These are phyloP conservation scores for Oryza nivara DNA, from an alignment of 176 grass and related monocot genomes.

Conservation along the genomic window DNA sequence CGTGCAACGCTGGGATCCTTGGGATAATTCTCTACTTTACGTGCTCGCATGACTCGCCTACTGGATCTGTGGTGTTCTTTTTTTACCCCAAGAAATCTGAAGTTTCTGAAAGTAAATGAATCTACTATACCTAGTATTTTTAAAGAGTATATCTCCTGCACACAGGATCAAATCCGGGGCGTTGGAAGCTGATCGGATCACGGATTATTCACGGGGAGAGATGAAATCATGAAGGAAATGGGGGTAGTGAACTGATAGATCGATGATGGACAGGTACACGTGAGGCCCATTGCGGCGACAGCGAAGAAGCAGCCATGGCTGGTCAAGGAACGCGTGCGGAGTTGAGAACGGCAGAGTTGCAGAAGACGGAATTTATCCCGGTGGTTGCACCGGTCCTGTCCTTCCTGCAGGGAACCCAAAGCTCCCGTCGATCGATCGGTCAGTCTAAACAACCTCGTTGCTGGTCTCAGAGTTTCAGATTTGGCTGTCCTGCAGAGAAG, in stretches of 20 bases:
- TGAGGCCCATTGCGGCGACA: not conserved
- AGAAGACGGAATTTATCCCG: not conserved
- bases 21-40: too few species aligned
- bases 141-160: not conserved
- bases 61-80: not conserved
- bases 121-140: not conserved
- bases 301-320: not conserved
- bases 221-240: too few species aligned
- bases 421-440: not conserved
- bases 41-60: not conserved
- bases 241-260: not conserved
- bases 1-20: not conserved
- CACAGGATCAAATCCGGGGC: slow-evolving; percentile 1
- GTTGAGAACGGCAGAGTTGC: not conserved
- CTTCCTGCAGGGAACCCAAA: not conserved
- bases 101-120: not conserved
- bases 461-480: not conserved
- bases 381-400: not conserved
- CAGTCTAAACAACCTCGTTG: not conserved
- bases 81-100: not conserved
- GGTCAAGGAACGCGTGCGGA: not conserved
- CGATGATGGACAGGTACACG: not conserved
- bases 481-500: not conserved
- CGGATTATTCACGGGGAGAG: not conserved
- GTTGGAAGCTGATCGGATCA: slow-evolving; percentile 3